phyloP scores from a whole-genome alignment of 768 basidiomycete genomes.

The Mycena capillaripes region DNA sequence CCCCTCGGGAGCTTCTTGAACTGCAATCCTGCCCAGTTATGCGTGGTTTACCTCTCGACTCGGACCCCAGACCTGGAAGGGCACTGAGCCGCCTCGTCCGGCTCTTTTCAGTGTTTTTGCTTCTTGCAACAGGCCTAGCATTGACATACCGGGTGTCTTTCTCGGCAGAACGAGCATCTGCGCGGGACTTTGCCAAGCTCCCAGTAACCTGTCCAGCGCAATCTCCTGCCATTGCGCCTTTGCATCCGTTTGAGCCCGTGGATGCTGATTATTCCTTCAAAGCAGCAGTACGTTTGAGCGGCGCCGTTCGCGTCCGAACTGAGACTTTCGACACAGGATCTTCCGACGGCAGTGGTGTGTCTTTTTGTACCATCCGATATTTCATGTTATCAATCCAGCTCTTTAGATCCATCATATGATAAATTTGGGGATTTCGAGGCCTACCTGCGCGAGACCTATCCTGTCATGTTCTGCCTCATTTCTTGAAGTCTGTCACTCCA shows the following conservation, averaged over 20 bases:
- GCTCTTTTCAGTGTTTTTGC: constrained; percentile 1
- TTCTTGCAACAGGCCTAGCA: constrained; percentile 1
- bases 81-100: not conserved
- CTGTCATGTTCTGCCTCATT: constrained; percentile 56
- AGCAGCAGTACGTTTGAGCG: constrained; percentile 42
- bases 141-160: not conserved
- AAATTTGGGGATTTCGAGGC: constrained; percentile 52
- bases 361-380: no score
- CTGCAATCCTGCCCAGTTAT: not conserved
- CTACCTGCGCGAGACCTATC: constrained; percentile 60
- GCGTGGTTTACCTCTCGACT: constrained; percentile 13
- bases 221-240: constrained; percentile 19
- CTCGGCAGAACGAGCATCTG: not conserved
- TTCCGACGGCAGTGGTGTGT: constrained; percentile 52
- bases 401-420: constrained; percentile 52
- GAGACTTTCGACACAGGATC: constrained; percentile 61
- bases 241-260: constrained; percentile 13
- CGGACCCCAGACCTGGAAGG: not conserved
- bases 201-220: constrained; percentile 24
- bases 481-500: not conserved
- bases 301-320: constrained; percentile 49
- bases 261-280: constrained; percentile 12
- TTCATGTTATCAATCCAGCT: not conserved
- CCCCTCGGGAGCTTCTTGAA: not conserved
- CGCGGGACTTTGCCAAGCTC: constrained; percentile 22